Conservation (phyloP, 2,329 filamentous ascomycete genomes). For the Ceratocystis variospora region DNA sequence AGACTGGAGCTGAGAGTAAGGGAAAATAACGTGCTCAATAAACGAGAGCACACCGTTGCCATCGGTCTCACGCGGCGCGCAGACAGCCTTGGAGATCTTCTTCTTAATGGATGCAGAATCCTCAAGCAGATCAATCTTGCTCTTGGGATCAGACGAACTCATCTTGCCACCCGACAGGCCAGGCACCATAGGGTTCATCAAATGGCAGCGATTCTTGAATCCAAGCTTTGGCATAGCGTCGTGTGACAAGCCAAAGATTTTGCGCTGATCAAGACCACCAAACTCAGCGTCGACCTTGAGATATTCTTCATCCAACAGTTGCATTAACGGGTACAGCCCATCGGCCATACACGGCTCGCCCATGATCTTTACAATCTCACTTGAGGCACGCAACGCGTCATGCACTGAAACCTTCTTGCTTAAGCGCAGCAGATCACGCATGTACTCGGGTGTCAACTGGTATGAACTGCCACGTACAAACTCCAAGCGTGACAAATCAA, state of each 20-base stretch:
- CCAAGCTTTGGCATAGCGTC: conserved; percentile 77
- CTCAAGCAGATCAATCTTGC: conserved; percentile 91
- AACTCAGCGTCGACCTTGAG: conserved; percentile 80
- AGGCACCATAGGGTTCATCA: conserved; percentile 64
- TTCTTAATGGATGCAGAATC: conserved; percentile 56
- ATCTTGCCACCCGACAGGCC: conserved; percentile 79
- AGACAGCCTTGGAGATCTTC: conserved; percentile 77
- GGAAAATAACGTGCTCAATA: conserved; percentile 74
- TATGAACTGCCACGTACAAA: conserved; percentile 79
- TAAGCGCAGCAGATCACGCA: conserved; percentile 78
- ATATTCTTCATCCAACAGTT: conserved; percentile 83
- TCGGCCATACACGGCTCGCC: conserved; percentile 54
- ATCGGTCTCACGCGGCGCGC: conserved; percentile 60
- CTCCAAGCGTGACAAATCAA: conserved; percentile 62
- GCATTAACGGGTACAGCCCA: conserved; percentile 41
- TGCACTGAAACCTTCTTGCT: conserved; percentile 50
- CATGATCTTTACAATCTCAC: conserved; percentile 88
- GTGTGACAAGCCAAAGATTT: conserved; percentile 74
- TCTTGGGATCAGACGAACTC: conserved; percentile 60
- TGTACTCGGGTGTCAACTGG: conserved; percentile 59
- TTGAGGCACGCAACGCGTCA: conserved; percentile 78
- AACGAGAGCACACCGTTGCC: conserved; percentile 80
- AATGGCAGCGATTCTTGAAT: conserved; percentile 44
- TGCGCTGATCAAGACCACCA: conserved; percentile 71
- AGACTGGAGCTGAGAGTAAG: conserved; percentile 50